Percentiles rank a stretch among this genome's conserved stretches.
phyloP scores from a whole-genome alignment of 306 rosid genomes.

The Acacia melanoxylon region DNA sequence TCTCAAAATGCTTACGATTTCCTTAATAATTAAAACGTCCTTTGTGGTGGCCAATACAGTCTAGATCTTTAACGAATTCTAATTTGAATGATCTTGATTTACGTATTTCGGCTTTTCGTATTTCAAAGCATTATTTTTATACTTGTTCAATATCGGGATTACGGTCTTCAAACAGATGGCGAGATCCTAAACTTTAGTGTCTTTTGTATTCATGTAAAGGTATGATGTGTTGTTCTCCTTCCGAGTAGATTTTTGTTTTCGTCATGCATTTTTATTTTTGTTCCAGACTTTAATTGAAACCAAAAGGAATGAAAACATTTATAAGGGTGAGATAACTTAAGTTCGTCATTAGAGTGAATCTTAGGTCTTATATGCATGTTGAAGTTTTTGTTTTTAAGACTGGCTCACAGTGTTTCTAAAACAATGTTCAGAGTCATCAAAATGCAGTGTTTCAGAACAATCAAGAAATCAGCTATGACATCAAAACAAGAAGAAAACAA shows the following conservation, averaged over 20 bases:
- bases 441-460: too few relatives aligned
- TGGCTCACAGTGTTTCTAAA: neutral
- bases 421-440: too few relatives aligned
- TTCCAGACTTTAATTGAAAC: neutral
- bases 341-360: neutral
- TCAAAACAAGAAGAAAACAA: too few relatives aligned
- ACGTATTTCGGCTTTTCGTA: too few relatives aligned
- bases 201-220: neutral
- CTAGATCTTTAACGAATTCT: too few relatives aligned
- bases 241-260: neutral
- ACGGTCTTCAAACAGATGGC: neutral
- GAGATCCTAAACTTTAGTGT: neutral
- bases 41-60: too few relatives aligned
- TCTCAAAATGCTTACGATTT: too few relatives aligned
- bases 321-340: neutral
- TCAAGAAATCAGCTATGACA: too few relatives aligned
- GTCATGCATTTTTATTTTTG: neutral
- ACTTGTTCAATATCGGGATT: conserved; percentile 8
- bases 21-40: too few relatives aligned
- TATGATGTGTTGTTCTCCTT: neutral
- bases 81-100: too few relatives aligned
- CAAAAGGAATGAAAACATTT: neutral
- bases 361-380: neutral
- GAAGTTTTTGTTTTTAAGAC: neutral
- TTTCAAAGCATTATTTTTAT: too few relatives aligned